Conservation (phyloP, 768 basidiomycete genomes). For the Leucosporidium scottii region DNA sequence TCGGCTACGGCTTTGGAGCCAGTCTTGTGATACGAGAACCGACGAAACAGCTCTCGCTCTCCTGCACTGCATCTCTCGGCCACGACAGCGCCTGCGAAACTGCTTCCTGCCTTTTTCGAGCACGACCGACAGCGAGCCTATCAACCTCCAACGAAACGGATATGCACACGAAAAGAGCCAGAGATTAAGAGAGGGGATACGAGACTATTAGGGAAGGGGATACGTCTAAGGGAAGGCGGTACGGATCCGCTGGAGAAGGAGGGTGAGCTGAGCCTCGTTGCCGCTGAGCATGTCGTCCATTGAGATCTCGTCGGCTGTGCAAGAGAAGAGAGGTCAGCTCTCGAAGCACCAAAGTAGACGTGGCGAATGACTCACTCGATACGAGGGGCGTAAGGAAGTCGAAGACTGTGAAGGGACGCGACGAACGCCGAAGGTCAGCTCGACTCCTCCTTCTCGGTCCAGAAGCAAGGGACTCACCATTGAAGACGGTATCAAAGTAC, state of each 20-base stretch:
- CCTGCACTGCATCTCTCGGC: no score
- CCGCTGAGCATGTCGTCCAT: conserved; percentile 87
- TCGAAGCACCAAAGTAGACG: conserved; percentile 37
- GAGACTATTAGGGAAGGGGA: no score
- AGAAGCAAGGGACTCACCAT: not conserved
- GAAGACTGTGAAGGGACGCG: conserved; percentile 55
- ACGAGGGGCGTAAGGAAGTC: conserved; percentile 60
- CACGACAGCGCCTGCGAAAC: no score
- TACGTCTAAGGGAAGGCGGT: not conserved
- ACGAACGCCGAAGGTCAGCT: not conserved
- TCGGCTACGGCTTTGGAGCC: no score
- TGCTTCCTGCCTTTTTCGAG: no score
- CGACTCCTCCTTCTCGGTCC: conserved; percentile 42
- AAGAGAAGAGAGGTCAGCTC: conserved; percentile 1
- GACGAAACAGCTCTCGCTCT: no score
- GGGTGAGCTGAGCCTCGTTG: conserved; percentile 69
- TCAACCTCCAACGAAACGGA: no score
- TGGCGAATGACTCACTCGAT: conserved; percentile 73
- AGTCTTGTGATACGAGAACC: no score
- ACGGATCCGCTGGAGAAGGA: conserved; percentile 54
- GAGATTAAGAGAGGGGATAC: no score
- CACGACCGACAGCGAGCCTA: no score
- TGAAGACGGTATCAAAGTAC: conserved; percentile 25
- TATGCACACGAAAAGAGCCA: no score
- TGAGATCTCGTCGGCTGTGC: conserved; percentile 77